Evolutionary conservation across 2,329 filamentous ascomycete species (phyloP).

Genomic region (Claviceps arundinis): DNA sequence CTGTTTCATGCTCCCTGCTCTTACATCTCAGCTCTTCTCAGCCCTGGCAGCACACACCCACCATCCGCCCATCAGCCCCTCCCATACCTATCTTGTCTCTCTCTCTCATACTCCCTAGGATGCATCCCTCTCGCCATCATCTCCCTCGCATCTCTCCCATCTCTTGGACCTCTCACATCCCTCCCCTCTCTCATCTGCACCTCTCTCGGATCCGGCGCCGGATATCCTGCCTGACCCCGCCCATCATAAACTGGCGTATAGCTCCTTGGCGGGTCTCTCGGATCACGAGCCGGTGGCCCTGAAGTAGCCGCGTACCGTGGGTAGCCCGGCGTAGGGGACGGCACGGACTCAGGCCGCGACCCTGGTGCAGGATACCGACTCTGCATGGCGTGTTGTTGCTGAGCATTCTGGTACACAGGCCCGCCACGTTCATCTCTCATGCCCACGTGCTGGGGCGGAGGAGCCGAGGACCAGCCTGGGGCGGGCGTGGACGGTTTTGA

Average conservation of each 20-base stretch:
- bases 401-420: conserved; percentile 20
- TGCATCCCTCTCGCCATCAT: conserved; percentile 29
- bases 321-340: conserved; percentile 26
- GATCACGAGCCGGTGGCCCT: conserved; percentile 28
- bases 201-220: conserved; percentile 20
- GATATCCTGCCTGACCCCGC: conserved; percentile 26
- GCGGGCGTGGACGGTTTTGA: conserved; percentile 23
- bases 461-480: conserved; percentile 19
- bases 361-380: conserved; percentile 24
- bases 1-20: too few species aligned
- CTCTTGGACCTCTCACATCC: conserved; percentile 11
- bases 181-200: conserved; percentile 22
- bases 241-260: conserved; percentile 34
- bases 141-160: conserved; percentile 23
- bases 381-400: conserved; percentile 26
- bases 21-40: too few species aligned
- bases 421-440: conserved; percentile 26
- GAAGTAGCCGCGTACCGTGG: conserved; percentile 31
- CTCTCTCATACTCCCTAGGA: conserved; percentile 33
- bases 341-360: conserved; percentile 28
- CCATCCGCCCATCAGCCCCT: conserved; percentile 14
- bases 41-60: background rate
- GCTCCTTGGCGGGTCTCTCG: conserved; percentile 27
- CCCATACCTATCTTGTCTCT: conserved; percentile 32
- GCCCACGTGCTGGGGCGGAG: conserved; percentile 19